These are phyloP conservation scores for Pseudozyma thailandica DNA, from an alignment of 1,284 basidiomycete species.

Conservation along the genomic window DNA sequence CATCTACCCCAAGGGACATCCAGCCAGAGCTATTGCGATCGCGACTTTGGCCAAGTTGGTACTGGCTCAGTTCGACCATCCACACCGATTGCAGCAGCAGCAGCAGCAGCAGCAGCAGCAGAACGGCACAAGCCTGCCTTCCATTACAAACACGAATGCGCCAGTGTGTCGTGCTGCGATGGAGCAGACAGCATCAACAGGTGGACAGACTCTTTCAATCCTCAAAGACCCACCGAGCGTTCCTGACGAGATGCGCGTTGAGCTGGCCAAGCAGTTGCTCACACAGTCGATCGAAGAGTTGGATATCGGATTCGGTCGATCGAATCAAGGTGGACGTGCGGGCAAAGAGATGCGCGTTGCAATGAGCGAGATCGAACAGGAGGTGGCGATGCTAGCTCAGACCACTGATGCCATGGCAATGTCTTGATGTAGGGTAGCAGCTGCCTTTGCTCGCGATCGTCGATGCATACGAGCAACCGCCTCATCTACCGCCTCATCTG, in stretches of 20 bases:
- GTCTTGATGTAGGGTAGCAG: conserved; percentile 11
- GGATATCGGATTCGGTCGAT: conserved; percentile 46
- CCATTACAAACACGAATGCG: not conserved
- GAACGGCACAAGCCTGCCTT: too few relatives aligned
- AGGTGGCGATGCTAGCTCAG: conserved; percentile 29
- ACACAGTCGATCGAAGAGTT: conserved; percentile 52
- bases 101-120: conserved; percentile 4
- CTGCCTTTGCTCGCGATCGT: not conserved
- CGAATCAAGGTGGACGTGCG: conserved; percentile 33
- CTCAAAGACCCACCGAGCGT: conserved; percentile 27
- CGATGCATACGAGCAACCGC: not conserved
- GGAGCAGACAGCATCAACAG: conserved; percentile 13
- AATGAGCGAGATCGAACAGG: conserved; percentile 31
- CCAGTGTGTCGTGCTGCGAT: conserved; percentile 22
- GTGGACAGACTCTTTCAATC: conserved; percentile 25
- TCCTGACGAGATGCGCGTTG: conserved; percentile 30
- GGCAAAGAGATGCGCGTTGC: conserved; percentile 28
- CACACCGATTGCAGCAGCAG: conserved; percentile 12
- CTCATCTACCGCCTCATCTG: not conserved
- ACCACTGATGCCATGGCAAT: conserved; percentile 23
- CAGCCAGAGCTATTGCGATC: conserved; percentile 79
- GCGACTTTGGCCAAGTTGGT: conserved; percentile 84
- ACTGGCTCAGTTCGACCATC: conserved; percentile 75
- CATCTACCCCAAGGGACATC: conserved; percentile 78
- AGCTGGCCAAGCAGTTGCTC: conserved; percentile 42